Evolutionary conservation across 2,329 filamentous ascomycete genomes (phyloP).

Genomic region (Neopestalotiopsis rosae): DNA sequence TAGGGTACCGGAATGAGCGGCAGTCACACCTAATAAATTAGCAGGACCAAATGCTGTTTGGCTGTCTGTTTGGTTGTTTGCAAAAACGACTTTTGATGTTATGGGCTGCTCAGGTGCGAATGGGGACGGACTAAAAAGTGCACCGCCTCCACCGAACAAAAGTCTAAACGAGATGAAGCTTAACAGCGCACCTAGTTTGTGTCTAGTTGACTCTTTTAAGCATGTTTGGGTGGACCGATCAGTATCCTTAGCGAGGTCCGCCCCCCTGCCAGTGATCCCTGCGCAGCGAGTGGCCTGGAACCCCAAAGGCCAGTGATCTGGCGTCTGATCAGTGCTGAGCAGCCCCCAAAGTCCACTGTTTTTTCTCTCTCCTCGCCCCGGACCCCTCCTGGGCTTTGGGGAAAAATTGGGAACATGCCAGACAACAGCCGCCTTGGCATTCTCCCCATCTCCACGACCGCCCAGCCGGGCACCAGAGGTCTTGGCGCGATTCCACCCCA

Average conservation of each 20-base stretch:
- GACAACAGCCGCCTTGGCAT: neutral
- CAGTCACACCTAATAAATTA: neutral
- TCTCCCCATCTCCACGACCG: constrained; percentile 5
- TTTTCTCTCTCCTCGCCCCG: neutral
- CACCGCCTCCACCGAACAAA: neutral
- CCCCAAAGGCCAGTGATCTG: neutral
- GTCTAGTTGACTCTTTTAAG: constrained; percentile 2
- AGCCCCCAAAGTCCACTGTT: neutral
- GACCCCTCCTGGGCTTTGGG: constrained; percentile 3
- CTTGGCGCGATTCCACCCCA: neutral
- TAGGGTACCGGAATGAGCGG: neutral
- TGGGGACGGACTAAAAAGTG: neutral
- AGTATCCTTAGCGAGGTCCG: neutral
- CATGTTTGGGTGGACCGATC: neutral
- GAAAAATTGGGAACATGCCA: neutral
- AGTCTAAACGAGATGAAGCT: neutral
- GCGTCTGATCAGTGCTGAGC: neutral
- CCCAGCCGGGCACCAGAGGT: constrained; percentile 9
- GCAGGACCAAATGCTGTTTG: neutral
- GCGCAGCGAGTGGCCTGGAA: neutral
- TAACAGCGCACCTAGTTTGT: constrained; percentile 1
- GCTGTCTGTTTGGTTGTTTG: neutral
- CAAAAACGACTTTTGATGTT: neutral
- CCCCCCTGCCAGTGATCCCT: neutral
- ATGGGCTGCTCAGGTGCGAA: neutral